A percentile compares a stretch with the other conserved stretches of the same genome.
phyloP scores from a whole-genome alignment of 2,329 filamentous ascomycete species.

The Colletotrichum sp. region DNA sequence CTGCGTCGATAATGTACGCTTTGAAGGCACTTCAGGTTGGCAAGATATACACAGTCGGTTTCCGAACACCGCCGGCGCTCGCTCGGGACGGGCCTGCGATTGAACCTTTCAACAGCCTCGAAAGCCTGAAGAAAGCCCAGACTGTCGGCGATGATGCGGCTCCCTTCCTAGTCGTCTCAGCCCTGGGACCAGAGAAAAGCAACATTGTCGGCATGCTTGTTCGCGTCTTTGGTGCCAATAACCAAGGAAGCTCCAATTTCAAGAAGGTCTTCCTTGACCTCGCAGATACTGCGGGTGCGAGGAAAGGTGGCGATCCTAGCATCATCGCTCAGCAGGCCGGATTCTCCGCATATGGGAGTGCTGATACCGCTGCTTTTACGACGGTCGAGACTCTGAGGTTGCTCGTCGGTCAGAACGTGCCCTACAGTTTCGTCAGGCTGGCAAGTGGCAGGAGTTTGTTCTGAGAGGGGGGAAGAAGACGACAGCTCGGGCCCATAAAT shows the following conservation, averaged over 20 bases:
- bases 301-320: constrained; percentile 71
- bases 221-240: constrained; percentile 66
- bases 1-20: constrained; percentile 79
- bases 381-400: constrained; percentile 81
- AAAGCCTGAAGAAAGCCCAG: constrained; percentile 61
- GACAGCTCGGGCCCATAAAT: neutral
- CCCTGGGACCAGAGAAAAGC: constrained; percentile 78
- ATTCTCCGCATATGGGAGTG: constrained; percentile 80
- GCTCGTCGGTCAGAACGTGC: constrained; percentile 85
- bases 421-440: constrained; percentile 84
- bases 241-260: constrained; percentile 39
- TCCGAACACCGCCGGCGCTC: constrained; percentile 68
- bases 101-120: constrained; percentile 80
- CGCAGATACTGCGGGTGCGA: constrained; percentile 63
- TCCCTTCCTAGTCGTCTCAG: constrained; percentile 83
- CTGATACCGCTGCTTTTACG: constrained; percentile 83
- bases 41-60: constrained; percentile 85
- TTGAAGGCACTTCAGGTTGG: constrained; percentile 76
- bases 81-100: constrained; percentile 68
- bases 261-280: constrained; percentile 82
- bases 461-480: constrained; percentile 29
- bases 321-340: constrained; percentile 75
- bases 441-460: constrained; percentile 61
- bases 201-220: constrained; percentile 79
- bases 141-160: constrained; percentile 56